Base-by-base conservation (phyloP, 2,329 filamentous ascomycete species). In the Penicillium freii region DNA sequence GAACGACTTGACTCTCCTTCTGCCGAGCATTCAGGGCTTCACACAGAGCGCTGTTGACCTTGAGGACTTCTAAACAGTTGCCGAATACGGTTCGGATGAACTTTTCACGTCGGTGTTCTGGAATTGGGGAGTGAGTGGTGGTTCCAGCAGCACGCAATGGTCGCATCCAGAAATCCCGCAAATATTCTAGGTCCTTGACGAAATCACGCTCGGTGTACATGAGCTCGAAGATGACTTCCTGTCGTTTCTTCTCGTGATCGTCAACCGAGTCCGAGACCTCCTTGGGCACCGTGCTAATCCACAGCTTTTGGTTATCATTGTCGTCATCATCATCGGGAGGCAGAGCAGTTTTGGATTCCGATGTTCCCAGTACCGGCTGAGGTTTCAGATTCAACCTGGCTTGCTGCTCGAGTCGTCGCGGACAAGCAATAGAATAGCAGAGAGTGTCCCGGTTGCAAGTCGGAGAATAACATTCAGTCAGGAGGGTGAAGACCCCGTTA, bases 131-230 rank as follows among this genome's bases (percentile, higher is more conserved):
- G 17, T 84, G 83, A 61, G 72, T 80, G 11, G 77, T 74, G 19
- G 83, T 82, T 56, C 84, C 83, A 19, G 88, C 87, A 29, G 88
- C 90, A 49, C 92, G 87, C 56, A 99, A 78, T 10, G 94, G 94
- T 65, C 94, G 84, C 78, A 99, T 96, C 94, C 94, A 99, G 80
- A 97, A 99, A 78, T 99, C 94, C 60, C 94, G 87, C 31, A 99
- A 81, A 71, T 99, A 99, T 75, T 99, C 94, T 68, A 99, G 81
- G 75, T 99, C 94, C 79, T 99, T 99, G 72, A 99, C 94, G 69
- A 99, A 99, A 77, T 99, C 94, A 66, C 94, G 86, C 74, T 99
- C 94, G 0, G 94, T 99, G 77, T 99, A 99, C 86, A 95, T 97
- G 61, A 97, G 87, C 74, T 99, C 94, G 6, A 93, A 97, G 59